Base-by-base conservation (phyloP, 2,329 filamentous ascomycete species). In the Aspergillus sp. region DNA sequence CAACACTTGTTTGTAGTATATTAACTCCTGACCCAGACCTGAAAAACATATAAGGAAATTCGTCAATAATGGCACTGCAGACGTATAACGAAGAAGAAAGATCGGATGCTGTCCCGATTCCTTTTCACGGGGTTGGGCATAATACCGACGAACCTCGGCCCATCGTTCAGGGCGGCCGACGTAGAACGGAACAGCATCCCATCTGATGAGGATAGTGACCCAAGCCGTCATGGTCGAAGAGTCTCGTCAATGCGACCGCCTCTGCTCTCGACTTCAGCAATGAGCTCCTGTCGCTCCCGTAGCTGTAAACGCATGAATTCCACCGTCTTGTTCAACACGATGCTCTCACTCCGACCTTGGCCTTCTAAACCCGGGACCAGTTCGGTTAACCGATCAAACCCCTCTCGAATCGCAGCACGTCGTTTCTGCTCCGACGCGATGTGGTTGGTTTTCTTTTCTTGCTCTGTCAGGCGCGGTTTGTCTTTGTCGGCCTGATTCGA, bases 301-400 rank as follows among this genome's bases (percentile, higher is more conserved):
- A 88, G 67, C 61, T 84, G 74, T 51, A 81, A 70, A 38, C 74
- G 74, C 61, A 87, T 83, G 53, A 77, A 85, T 12, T 84, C 81
- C 25, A 86, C 80, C 0, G 84, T 86, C 54, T 79, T 79, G 53
- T 83, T 81, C 19, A 95, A 75, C n/a, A 95, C 88, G 15, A 89
- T 76, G 23, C 87, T 88, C 66, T 95, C 90, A 54, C 88, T 93
- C 41, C 89, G 82, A 1, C 86, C 90, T 61, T 90, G 86, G 1
- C 90, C 90, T 59, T 88, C 80, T 46, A 94, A 76, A 0, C 87
- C 88, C 0, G 90, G 90, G 1, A 95, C 88, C 27, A 94, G 77
- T 46, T 84, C 80, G 13, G 87, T 87, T 22, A 95, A 78, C 30
- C 83, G 80, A 66, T 95, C 88, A 65, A 94, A 95, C 48, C 86